These are phyloP conservation scores for Penicillium verhagenii DNA, from an alignment of 495 filamentous ascomycete genomes.

Conservation along the genomic window DNA sequence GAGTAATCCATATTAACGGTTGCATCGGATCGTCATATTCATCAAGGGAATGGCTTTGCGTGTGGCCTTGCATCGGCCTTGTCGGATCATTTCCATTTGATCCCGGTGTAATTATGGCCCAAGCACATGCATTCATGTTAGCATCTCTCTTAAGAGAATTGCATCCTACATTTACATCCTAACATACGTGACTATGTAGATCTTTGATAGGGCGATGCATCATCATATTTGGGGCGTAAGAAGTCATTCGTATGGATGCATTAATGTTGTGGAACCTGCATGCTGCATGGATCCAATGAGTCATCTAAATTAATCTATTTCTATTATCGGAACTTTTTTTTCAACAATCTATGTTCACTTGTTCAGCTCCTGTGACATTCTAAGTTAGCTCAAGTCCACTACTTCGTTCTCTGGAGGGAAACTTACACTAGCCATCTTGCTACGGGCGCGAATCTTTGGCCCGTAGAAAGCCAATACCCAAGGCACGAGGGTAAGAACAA, in stretches of 20 bases:
- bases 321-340: neutral
- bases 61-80: neutral
- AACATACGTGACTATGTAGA: neutral
- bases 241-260: neutral
- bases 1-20: constrained; percentile 8
- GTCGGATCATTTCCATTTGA: neutral
- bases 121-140: neutral
- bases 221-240: neutral
- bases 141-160: neutral
- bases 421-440: constrained; percentile 67
- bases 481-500: constrained; percentile 71
- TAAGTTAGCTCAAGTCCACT: neutral
- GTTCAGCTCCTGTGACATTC: neutral
- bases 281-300: neutral
- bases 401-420: neutral
- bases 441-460: constrained; percentile 71
- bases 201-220: neutral
- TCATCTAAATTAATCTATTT: neutral
- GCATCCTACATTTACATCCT: neutral
- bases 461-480: constrained; percentile 86
- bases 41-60: neutral
- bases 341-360: neutral
- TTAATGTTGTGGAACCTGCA: neutral
- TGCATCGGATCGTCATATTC: neutral
- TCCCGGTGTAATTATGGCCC: neutral